Conservation (phyloP, 2,329 filamentous ascomycete genomes). For the Fonsecaea erecta region DNA sequence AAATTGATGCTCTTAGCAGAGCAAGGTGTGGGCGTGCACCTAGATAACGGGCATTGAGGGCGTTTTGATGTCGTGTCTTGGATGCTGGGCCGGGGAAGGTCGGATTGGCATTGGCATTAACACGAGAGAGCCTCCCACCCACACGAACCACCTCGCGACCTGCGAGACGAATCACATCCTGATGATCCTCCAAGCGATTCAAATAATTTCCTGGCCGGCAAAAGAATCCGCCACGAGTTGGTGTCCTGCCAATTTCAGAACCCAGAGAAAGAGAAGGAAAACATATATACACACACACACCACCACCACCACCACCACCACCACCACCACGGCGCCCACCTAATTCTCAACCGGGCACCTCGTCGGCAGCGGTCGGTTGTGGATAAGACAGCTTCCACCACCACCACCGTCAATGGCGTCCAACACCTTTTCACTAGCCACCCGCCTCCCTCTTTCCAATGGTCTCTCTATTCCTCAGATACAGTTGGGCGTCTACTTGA, state of each 20-base stretch:
- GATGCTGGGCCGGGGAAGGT: background rate
- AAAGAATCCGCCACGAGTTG: background rate
- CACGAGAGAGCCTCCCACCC: background rate
- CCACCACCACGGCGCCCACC: too few species aligned
- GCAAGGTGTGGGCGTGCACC: background rate
- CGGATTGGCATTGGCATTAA: background rate
- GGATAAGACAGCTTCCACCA: background rate
- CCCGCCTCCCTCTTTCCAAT: constrained; percentile 61
- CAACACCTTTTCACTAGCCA: constrained; percentile 34
- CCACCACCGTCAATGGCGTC: constrained; percentile 26
- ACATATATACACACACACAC: too few species aligned
- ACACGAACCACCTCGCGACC: background rate
- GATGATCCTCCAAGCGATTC: background rate
- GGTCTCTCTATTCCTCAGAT: constrained; percentile 70
- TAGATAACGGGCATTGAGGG: background rate
- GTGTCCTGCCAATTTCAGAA: too few species aligned
- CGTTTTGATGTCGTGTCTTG: background rate
- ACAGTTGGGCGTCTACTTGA: constrained; percentile 75
- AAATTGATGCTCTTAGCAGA: background rate
- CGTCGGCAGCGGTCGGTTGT: too few species aligned
- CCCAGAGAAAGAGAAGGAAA: too few species aligned
- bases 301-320: too few species aligned
- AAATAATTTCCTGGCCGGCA: background rate
- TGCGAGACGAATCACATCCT: background rate
- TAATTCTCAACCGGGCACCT: too few species aligned